phyloP scores from a whole-genome alignment of 768 basidiomycete species.

The Udeniomyces megalosporus region DNA sequence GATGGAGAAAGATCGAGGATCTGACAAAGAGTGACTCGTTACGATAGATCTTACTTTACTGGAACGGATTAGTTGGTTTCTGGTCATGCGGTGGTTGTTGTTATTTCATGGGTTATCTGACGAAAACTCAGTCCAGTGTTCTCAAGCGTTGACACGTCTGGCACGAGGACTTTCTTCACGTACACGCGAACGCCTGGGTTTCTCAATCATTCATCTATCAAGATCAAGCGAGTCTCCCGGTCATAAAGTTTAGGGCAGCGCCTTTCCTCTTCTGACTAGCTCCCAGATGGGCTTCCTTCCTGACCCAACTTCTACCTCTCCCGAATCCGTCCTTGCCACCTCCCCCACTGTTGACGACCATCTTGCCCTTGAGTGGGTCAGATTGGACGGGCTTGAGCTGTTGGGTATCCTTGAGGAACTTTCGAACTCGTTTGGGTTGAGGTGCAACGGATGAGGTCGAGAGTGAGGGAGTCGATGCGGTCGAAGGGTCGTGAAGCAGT shows the following conservation, averaged over 20 bases:
- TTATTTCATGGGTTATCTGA: not conserved
- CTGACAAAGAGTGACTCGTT: too few species aligned
- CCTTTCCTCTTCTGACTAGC: not conserved
- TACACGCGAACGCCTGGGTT: too few species aligned
- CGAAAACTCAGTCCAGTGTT: not conserved
- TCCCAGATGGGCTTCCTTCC: slow-evolving; percentile 9
- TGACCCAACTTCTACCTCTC: not conserved
- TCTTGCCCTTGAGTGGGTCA: not conserved
- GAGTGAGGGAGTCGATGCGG: not conserved
- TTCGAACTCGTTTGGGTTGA: not conserved
- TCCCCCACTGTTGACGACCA: not conserved
- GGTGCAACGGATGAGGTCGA: not conserved
- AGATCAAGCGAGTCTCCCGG: not conserved
- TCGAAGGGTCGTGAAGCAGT: not conserved
- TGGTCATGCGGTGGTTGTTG: not conserved
- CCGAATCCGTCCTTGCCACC: not conserved
- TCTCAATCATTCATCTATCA: not conserved
- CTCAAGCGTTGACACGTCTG: not conserved
- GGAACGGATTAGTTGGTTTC: not conserved
- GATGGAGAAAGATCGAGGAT: not conserved
- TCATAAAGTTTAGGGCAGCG: not conserved
- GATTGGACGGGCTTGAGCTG: not conserved
- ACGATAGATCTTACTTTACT: not conserved
- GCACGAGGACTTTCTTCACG: too few species aligned
- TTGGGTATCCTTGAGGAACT: not conserved